phyloP scores from a whole-genome alignment of 805 yeast species.

The Candida jianshihensis region DNA sequence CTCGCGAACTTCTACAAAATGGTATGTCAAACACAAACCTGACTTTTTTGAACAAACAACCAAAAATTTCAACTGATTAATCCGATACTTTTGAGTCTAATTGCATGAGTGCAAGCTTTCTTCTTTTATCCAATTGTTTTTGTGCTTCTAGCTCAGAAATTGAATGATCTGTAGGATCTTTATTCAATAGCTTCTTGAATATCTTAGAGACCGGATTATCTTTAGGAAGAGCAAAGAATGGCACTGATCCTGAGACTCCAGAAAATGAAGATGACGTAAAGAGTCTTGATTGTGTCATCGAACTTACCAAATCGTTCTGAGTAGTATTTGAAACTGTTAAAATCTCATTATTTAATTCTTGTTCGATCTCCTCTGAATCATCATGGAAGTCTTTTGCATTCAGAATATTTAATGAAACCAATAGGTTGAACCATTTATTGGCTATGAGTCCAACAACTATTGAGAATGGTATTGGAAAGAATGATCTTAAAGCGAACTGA shows the following conservation, averaged over 20 bases:
- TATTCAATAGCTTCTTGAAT: neutral
- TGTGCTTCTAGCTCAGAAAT: constrained; percentile 1
- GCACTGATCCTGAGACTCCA: constrained; percentile 32
- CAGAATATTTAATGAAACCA: constrained; percentile 20
- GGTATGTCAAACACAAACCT: too few species aligned
- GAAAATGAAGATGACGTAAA: constrained; percentile 34
- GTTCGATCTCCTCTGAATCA: constrained; percentile 16
- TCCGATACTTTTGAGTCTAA: constrained; percentile 19
- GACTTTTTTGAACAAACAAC: too few species aligned
- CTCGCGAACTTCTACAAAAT: too few species aligned
- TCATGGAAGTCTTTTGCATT: constrained; percentile 19
- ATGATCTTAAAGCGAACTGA: constrained; percentile 28
- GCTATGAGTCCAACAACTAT: constrained; percentile 19
- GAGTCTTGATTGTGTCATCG: constrained; percentile 28
- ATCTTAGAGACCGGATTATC: constrained; percentile 10
- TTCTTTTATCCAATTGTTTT: constrained; percentile 29
- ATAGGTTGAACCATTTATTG: constrained; percentile 17
- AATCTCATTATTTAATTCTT: constrained; percentile 15
- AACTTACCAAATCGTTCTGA: constrained; percentile 22
- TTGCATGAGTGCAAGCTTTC: constrained; percentile 35
- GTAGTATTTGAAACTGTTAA: constrained; percentile 4
- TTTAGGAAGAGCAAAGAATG: constrained; percentile 23
- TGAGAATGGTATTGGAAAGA: constrained; percentile 36
- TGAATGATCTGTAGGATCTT: neutral
- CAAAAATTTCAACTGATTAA: too few species aligned